Evolutionary conservation across 139 green algal species (phyloP).

Genomic region (Coccomyxa sp.): DNA sequence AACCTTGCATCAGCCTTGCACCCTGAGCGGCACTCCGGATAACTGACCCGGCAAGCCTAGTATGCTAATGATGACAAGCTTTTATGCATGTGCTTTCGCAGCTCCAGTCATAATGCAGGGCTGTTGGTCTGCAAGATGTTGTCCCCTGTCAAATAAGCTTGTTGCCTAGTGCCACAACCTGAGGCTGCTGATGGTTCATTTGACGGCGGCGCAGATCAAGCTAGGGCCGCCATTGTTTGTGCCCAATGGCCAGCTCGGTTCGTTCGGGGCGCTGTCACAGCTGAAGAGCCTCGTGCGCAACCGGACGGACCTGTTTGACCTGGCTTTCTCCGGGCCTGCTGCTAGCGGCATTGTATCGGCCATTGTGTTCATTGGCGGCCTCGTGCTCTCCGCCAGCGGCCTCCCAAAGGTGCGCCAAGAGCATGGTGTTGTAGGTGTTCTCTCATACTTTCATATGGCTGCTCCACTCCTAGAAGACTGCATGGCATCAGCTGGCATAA

Average conservation of each 20-base stretch:
- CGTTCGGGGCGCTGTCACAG: constrained; percentile 89
- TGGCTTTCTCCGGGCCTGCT: constrained; percentile 65
- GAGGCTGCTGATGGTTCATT: too few species aligned
- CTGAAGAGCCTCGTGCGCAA: constrained; percentile 60
- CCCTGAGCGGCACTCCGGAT: too few species aligned
- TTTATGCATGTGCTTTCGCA: too few species aligned
- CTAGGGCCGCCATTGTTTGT: constrained; percentile 77
- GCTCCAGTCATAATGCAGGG: too few species aligned
- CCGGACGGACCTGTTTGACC: constrained; percentile 73
- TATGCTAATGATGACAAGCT: too few species aligned
- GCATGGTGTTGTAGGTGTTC: background rate
- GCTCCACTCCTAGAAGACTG: background rate
- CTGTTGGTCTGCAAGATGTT: too few species aligned
- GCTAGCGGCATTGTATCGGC: constrained; percentile 40
- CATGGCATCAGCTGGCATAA: too few species aligned
- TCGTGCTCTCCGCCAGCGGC: constrained; percentile 26
- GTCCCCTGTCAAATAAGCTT: too few species aligned
- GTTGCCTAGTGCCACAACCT: too few species aligned
- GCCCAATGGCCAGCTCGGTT: constrained; percentile 83
- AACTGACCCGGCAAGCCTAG: too few species aligned
- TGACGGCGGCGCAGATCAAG: constrained; percentile 48
- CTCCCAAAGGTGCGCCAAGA: constrained; percentile 15
- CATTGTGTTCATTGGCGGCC: constrained; percentile 55
- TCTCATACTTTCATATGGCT: background rate
- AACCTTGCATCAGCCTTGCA: background rate